Conservation (phyloP, 2,329 filamentous ascomycete species). For the Sordariomycetes sp. region DNA sequence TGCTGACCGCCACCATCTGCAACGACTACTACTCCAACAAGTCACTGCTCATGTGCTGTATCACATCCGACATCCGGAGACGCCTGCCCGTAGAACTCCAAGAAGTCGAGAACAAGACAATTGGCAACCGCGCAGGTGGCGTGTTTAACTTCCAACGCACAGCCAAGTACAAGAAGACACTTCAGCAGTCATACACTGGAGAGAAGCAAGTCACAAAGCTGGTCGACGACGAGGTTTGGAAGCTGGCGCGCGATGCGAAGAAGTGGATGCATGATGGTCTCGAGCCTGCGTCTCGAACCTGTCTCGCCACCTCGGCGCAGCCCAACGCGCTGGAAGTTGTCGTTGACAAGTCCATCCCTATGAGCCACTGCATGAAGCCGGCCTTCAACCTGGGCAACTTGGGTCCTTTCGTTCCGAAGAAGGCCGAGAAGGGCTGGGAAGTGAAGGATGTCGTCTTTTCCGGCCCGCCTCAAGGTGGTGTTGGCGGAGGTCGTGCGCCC, state of each 20-base stretch:
- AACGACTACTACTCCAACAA: neutral
- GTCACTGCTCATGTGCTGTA: neutral
- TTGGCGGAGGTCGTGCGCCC: neutral
- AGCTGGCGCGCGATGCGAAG: neutral
- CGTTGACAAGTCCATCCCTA: neutral
- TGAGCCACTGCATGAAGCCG: neutral
- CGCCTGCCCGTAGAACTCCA: neutral
- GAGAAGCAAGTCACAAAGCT: no score
- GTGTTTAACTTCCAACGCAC: neutral
- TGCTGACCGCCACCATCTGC: neutral
- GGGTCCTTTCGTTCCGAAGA: neutral
- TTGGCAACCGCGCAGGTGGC: neutral
- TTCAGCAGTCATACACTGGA: neutral
- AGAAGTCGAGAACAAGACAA: neutral
- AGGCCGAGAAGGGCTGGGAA: neutral
- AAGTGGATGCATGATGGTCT: slow-evolving; percentile 3
- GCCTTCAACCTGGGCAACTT: neutral
- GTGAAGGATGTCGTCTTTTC: neutral
- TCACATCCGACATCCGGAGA: neutral
- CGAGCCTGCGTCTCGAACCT: slow-evolving; percentile 2
- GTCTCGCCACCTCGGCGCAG: neutral
- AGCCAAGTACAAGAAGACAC: neutral
- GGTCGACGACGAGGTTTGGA: neutral
- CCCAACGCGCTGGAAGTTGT: neutral
- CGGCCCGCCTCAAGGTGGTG: neutral